Evolutionary conservation across 2,329 filamentous ascomycete species (phyloP).

Genomic region (Paecilomyces dactylethromorphus): DNA sequence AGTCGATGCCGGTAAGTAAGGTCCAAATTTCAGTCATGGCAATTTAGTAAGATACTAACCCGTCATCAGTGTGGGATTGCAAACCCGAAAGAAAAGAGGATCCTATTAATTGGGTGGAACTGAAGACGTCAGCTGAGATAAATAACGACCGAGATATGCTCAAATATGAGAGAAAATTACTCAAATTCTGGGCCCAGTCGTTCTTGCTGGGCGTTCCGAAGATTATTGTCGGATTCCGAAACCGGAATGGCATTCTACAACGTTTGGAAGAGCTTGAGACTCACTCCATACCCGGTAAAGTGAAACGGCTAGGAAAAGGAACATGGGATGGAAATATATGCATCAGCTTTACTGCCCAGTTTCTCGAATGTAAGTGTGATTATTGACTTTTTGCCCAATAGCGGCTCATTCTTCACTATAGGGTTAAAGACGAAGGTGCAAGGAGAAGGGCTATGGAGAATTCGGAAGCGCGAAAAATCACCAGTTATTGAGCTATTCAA

Average conservation of each 20-base stretch:
- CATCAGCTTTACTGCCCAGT: constrained; percentile 77
- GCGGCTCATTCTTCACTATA: constrained; percentile 26
- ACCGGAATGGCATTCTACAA: constrained; percentile 62
- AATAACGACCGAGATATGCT: constrained; percentile 60
- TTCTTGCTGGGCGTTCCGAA: constrained; percentile 89
- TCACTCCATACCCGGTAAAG: constrained; percentile 66
- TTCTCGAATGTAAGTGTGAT: constrained; percentile 63
- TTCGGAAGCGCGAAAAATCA: constrained; percentile 59
- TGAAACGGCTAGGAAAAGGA: constrained; percentile 57
- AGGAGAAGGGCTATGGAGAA: constrained; percentile 72
- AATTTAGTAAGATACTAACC: constrained; percentile 1
- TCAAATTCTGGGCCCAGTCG: constrained; percentile 96
- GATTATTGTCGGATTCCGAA: constrained; percentile 85
- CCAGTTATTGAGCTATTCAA: constrained; percentile 66
- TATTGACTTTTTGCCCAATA: not conserved
- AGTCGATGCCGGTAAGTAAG: constrained; percentile 70
- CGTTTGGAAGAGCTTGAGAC: constrained; percentile 75
- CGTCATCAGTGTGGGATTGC: constrained; percentile 64
- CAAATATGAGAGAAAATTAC: constrained; percentile 80
- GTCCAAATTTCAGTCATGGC: not conserved
- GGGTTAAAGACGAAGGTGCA: constrained; percentile 57
- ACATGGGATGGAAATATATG: constrained; percentile 90
- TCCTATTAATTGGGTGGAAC: constrained; percentile 87
- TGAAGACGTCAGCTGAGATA: constrained; percentile 81
- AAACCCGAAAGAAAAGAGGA: constrained; percentile 61